phyloP scores from a whole-genome alignment of 495 filamentous ascomycete species.

The Pseudoneurospora amorphoporcata region DNA sequence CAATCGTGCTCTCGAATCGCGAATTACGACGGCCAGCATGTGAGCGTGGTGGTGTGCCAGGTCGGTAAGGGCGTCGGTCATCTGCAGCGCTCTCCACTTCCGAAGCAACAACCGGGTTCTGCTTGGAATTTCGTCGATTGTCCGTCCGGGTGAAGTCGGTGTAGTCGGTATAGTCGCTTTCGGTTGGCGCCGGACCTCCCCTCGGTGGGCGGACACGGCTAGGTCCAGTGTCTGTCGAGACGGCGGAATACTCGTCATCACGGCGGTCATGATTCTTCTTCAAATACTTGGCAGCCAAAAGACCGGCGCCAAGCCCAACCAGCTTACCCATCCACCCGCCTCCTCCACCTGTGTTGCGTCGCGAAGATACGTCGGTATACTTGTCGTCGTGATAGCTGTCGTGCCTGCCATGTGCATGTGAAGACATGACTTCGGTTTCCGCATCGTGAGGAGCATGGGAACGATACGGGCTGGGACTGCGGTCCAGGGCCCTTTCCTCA shows the following conservation, averaged over 20 bases:
- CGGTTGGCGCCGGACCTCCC: conserved; percentile 24
- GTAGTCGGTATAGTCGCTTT: conserved; percentile 40
- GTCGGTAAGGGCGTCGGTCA: conserved; percentile 18
- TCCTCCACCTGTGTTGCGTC: conserved; percentile 18
- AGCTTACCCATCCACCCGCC: conserved; percentile 56
- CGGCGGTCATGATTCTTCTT: conserved; percentile 48
- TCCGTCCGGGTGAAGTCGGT: conserved; percentile 23
- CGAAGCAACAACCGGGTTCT: conserved; percentile 28
- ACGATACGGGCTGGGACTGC: conserved; percentile 19
- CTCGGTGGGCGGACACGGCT: conserved; percentile 28
- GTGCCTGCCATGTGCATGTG: conserved; percentile 32
- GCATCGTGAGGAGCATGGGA: conserved; percentile 24
- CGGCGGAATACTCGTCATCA: conserved; percentile 49
- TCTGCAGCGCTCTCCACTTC: conserved; percentile 31
- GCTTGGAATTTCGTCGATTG: conserved; percentile 24
- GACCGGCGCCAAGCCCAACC: conserved; percentile 54
- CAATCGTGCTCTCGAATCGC: conserved; percentile 28
- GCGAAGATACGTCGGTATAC: conserved; percentile 29
- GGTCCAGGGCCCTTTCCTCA: conserved; percentile 23
- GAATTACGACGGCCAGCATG: conserved; percentile 25
- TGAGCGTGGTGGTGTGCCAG: conserved; percentile 33
- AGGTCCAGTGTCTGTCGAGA: conserved; percentile 40
- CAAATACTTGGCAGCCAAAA: conserved; percentile 53
- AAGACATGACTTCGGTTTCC: conserved; percentile 37
- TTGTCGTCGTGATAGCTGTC: conserved; percentile 54